Base-by-base conservation (phyloP, 2,329 filamentous ascomycete genomes). In the Trichophaea hybrida region DNA sequence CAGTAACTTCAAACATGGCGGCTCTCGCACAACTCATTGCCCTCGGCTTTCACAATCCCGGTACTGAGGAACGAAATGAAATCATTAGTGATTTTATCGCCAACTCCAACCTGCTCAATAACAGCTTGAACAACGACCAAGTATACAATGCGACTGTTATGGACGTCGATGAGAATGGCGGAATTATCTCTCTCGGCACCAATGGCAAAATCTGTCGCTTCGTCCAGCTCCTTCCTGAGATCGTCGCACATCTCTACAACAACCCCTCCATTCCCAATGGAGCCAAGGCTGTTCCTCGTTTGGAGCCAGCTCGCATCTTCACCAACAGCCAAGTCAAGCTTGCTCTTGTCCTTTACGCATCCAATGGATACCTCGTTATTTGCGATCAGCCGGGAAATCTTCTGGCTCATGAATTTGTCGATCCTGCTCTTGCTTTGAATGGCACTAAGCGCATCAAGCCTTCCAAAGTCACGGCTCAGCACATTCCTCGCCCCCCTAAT, bases 401-500 rank as follows among this genome's bases (percentile, higher is more conserved):
- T 4, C 12, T 17, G 12, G n/a, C 4, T 50, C n/a, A 31, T 10
- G 46, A 50, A 12, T 24, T 10, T 10, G 46, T 50, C 12, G 46
- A 50, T 12, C 46, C n/a, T 17, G 8, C 12, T 24, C n/a, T 50
- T 10, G 46, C 13, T 15, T n/a, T n/a, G n/a, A n/a, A n/a, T n/a
- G n/a, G n/a, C n/a, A n/a, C n/a, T n/a, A 15, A 31, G 31, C n/a
- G 13, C n/a, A 15, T 10, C 31, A 31, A 50, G n/a, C 4, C 13
- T 31, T 15, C 13, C 13, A 50, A 31, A 17, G 8, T 10, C 2
- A 15, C 46, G n/a, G 12, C 15, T 34, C 49, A 61, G 1, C 60
- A 61, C 52, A 44, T 61, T 38, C 60, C 60, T 49, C 60, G 60
- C 8, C 60, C 60, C 6, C 59, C 59, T 53, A 61, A 61, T 49